A percentile compares a stretch with the other conserved stretches of the same genome.
These are phyloP conservation scores for Aspergillus haitiensis DNA, from an alignment of 495 filamentous ascomycete genomes.

Conservation along the genomic window DNA sequence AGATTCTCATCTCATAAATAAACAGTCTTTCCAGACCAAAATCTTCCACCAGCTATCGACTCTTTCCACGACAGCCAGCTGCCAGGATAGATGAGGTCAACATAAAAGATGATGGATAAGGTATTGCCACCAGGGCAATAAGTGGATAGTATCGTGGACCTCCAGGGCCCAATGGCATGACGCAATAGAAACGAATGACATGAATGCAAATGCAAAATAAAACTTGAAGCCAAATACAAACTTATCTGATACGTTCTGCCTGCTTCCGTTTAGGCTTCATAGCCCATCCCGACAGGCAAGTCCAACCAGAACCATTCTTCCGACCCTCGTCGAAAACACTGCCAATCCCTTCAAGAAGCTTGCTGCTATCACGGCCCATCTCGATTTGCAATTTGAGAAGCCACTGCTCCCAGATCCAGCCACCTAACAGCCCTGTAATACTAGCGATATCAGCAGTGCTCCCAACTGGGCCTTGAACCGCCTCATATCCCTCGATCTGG, in stretches of 20 bases:
- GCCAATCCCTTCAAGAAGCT: constrained; percentile 73
- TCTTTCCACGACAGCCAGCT: neutral
- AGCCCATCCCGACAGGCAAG: constrained; percentile 82
- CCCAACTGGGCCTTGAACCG: constrained; percentile 68
- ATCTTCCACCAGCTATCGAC: neutral
- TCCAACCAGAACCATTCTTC: constrained; percentile 76
- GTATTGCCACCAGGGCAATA: neutral
- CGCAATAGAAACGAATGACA: constrained; percentile 3
- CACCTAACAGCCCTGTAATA: constrained; percentile 77
- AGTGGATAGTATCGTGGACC: constrained; percentile 4
- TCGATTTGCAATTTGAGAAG: constrained; percentile 82
- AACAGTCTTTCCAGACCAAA: neutral
- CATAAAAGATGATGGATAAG: neutral
- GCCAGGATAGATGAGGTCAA: neutral
- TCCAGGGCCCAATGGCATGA: constrained; percentile 9
- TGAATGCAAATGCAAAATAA: constrained; percentile 1
- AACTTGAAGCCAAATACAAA: neutral
- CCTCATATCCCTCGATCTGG: constrained; percentile 50
- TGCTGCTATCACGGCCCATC: constrained; percentile 66
- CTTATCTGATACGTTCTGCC: neutral
- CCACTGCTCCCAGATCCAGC: constrained; percentile 97
- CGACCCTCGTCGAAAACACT: constrained; percentile 83
- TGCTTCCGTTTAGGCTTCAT: constrained; percentile 67
- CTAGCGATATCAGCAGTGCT: constrained; percentile 71
- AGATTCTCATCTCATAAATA: neutral